A percentile compares a stretch with the other conserved stretches of the same genome.
Conservation (phyloP, 1,284 basidiomycete genomes). For the Entoloma clypeatum region DNA sequence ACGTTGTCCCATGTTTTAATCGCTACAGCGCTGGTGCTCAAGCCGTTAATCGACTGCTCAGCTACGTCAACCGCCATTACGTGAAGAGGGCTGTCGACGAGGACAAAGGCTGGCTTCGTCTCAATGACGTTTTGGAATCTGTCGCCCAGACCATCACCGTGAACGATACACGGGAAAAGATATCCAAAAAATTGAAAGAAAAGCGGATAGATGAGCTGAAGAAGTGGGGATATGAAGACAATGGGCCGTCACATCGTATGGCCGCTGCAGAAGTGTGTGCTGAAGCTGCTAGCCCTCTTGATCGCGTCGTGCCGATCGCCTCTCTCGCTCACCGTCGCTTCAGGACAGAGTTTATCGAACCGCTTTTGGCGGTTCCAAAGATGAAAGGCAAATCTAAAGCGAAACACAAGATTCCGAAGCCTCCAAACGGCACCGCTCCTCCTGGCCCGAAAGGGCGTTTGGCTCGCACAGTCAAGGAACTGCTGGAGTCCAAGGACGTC, state of each 20-base stretch:
- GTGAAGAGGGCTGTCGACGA: slow-evolving; percentile 73
- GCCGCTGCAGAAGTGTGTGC: slow-evolving; percentile 61
- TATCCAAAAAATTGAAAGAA: slow-evolving; percentile 54
- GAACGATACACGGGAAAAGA: slow-evolving; percentile 53
- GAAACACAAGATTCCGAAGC: slow-evolving; percentile 39
- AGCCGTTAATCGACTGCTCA: slow-evolving; percentile 65
- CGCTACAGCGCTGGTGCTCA: slow-evolving; percentile 64
- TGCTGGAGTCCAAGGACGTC: slow-evolving; percentile 51
- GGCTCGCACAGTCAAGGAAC: slow-evolving; percentile 58
- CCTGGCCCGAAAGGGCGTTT: slow-evolving; percentile 59
- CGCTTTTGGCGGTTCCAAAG: slow-evolving; percentile 62
- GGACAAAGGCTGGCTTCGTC: slow-evolving; percentile 70
- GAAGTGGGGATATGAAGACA: slow-evolving; percentile 64
- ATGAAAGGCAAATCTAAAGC: slow-evolving; percentile 50
- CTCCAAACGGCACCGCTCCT: slow-evolving; percentile 29
- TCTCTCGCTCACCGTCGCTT: slow-evolving; percentile 67
- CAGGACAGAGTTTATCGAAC: slow-evolving; percentile 66
- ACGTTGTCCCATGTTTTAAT: slow-evolving; percentile 64
- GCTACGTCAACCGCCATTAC: slow-evolving; percentile 76
- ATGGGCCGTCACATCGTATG: slow-evolving; percentile 43
- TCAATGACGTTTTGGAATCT: slow-evolving; percentile 62
- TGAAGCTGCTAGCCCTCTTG: slow-evolving; percentile 64
- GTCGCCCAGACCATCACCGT: slow-evolving; percentile 50
- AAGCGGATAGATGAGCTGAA: slow-evolving; percentile 56
- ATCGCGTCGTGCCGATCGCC: slow-evolving; percentile 59